Base-by-base conservation (phyloP, 2,329 filamentous ascomycete species). In the Colletotrichum sp. region DNA sequence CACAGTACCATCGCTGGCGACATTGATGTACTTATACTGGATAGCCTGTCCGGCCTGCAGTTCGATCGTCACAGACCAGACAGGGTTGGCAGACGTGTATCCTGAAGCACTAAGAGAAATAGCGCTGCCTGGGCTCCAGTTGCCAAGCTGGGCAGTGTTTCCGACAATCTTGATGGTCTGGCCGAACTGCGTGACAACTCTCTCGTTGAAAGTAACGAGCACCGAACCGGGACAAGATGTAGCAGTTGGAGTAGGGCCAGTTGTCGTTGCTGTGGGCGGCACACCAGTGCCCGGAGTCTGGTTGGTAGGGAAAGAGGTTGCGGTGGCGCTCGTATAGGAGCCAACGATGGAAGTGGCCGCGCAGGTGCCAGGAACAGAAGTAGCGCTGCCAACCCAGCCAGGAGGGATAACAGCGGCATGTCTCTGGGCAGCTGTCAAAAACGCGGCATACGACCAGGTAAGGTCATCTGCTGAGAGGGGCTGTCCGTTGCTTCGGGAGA, bases 401-500 rank as follows among this genome's bases (percentile, higher is more conserved):
- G 87, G 84, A 2, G 92, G 91, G 10, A 92, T 82, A 18, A 89
- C 79, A 24, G 88, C 88, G 62, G 88, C 87, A 62, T 92, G 89
- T 48, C 92, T 89, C 56, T 88, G 88, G 28, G 86, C 84, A n/a
- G 90, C 90, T 1, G 92, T 93, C 62, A 95, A 84, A 82, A 95
- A 92, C 0, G 93, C 89, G 2, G 93, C 92, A 78, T 94, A 95
- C 1, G 92, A 94, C 93, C 93, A 95, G 4, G 93, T 95, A 32
- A 95, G 85, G 77, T 95, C 92, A 21, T 86, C 84, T 1, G 93
- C 94, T 2, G 92, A 94, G 5, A 93, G 84, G 2, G 91, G 92
- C 0, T 79, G 77, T 34, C 89, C 92, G 58, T 81, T 84, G 71
- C 84, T 82, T 78, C 89, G 89, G 77, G 89, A 87, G 79, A 90